Conservation (phyloP, 2,329 filamentous ascomycete genomes). For the Fonsecaea monophora region DNA sequence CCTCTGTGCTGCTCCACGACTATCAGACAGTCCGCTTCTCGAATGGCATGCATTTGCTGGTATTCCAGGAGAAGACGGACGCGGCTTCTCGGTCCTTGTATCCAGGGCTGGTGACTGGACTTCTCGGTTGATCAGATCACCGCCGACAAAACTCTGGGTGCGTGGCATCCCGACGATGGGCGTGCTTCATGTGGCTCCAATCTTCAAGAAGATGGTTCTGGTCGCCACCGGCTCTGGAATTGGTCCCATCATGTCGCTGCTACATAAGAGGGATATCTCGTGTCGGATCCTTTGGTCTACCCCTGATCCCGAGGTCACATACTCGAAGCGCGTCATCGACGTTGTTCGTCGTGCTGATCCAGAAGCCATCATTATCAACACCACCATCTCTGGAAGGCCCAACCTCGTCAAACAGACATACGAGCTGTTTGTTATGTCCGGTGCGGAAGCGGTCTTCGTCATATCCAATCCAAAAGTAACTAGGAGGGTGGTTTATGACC, state of each 20-base stretch:
- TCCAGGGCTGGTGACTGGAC: slow-evolving; percentile 82
- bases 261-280: slow-evolving; percentile 56
- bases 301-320: slow-evolving; percentile 66
- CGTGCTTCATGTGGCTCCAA: slow-evolving; percentile 69
- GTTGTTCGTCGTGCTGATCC: slow-evolving; percentile 65
- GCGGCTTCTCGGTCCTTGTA: slow-evolving; percentile 71
- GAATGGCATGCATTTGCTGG: slow-evolving; percentile 81
- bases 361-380: slow-evolving; percentile 72
- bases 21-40: slow-evolving; percentile 67
- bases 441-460: slow-evolving; percentile 73
- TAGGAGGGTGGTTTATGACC: slow-evolving; percentile 69
- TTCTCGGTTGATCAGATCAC: slow-evolving; percentile 64
- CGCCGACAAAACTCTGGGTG: slow-evolving; percentile 69
- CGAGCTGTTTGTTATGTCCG: slow-evolving; percentile 54
- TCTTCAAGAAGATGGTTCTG: slow-evolving; percentile 70
- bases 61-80: slow-evolving; percentile 65
- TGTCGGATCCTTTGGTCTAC: slow-evolving; percentile 73
- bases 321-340: slow-evolving; percentile 63
- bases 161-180: slow-evolving; percentile 71
- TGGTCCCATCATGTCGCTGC: slow-evolving; percentile 69
- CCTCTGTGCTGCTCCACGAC: slow-evolving; percentile 63
- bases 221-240: slow-evolving; percentile 77
- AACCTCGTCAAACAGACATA: slow-evolving; percentile 66
- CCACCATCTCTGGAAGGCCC: slow-evolving; percentile 63
- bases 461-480: slow-evolving; percentile 75